These are phyloP conservation scores for Arthrocladium fulminans DNA, from an alignment of 2,329 filamentous ascomycete species.

Conservation along the genomic window DNA sequence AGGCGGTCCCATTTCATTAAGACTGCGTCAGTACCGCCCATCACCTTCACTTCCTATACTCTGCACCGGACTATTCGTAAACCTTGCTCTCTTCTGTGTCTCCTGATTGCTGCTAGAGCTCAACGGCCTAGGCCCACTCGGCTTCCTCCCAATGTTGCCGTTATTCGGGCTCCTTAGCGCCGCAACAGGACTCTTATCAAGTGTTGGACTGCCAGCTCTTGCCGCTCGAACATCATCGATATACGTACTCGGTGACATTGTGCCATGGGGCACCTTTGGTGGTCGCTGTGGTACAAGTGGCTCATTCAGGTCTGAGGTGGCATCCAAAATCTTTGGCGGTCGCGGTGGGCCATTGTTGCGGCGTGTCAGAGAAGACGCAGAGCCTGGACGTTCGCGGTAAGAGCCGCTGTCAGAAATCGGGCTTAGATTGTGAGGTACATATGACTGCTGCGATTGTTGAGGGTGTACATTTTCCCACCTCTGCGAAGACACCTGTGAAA, in stretches of 20 bases:
- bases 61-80: slow-evolving; percentile 30
- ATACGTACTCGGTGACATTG: slow-evolving; percentile 27
- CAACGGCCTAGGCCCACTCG: slow-evolving; percentile 40
- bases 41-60: slow-evolving; percentile 1
- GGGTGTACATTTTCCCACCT: slow-evolving; percentile 35
- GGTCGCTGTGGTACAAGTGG: slow-evolving; percentile 49
- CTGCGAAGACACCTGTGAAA: slow-evolving; percentile 36
- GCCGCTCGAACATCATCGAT: slow-evolving; percentile 34
- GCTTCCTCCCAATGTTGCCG: slow-evolving; percentile 31
- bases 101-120: slow-evolving; percentile 26
- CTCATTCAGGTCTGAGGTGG: slow-evolving; percentile 30
- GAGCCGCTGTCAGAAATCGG: slow-evolving; percentile 40
- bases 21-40: background rate
- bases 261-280: slow-evolving; percentile 25
- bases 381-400: slow-evolving; percentile 26
- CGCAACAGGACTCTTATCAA: slow-evolving; percentile 24
- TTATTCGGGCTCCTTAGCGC: slow-evolving; percentile 27
- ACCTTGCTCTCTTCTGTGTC: slow-evolving; percentile 29
- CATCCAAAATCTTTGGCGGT: slow-evolving; percentile 47
- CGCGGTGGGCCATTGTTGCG: slow-evolving; percentile 36
- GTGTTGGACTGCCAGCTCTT: slow-evolving; percentile 23
- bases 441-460: slow-evolving; percentile 12
- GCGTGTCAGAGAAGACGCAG: slow-evolving; percentile 14
- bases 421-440: slow-evolving; percentile 29
- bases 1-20: background rate